Conservation (phyloP, 306 rosid genomes). For the Crataegus laevigata region DNA sequence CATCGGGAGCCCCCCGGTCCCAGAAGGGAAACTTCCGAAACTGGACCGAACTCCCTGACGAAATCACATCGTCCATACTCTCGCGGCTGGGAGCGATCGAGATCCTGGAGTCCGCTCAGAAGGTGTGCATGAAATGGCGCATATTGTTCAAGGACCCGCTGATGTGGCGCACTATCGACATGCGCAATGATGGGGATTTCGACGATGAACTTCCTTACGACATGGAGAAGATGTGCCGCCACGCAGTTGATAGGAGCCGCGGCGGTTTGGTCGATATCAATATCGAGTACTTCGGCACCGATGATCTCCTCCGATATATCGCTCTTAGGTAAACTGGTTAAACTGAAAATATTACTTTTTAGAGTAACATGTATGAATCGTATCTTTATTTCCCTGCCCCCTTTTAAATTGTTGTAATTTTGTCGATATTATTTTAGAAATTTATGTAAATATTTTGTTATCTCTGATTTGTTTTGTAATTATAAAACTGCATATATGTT, state of each 20-base stretch:
- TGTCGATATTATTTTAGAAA: neutral
- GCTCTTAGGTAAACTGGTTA: neutral
- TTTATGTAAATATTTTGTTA: no score
- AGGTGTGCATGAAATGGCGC: conserved; percentile 50
- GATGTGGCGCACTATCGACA: conserved; percentile 43
- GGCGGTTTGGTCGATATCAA: conserved; percentile 26
- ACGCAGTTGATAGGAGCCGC: conserved; percentile 32
- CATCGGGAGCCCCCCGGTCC: neutral
- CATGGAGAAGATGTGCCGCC: conserved; percentile 28
- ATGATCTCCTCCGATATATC: neutral
- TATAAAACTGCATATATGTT: neutral
- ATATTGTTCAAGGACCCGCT: conserved; percentile 44
- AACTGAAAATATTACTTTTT: neutral
- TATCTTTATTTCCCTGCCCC: no score
- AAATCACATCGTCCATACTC: conserved; percentile 35
- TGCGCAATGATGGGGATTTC: conserved; percentile 12
- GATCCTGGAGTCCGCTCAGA: conserved; percentile 22
- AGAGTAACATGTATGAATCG: no score
- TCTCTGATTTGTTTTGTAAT: no score
- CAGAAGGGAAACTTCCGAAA: neutral
- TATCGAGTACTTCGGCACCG: conserved; percentile 33
- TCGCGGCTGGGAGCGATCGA: conserved; percentile 34
- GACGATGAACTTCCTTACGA: neutral
- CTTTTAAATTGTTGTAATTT: no score
- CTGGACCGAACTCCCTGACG: conserved; percentile 50